Percentiles rank a stretch among this genome's conserved stretches.
phyloP scores from a whole-genome alignment of 345 rosid species.

The Microthlaspi erraticum region DNA sequence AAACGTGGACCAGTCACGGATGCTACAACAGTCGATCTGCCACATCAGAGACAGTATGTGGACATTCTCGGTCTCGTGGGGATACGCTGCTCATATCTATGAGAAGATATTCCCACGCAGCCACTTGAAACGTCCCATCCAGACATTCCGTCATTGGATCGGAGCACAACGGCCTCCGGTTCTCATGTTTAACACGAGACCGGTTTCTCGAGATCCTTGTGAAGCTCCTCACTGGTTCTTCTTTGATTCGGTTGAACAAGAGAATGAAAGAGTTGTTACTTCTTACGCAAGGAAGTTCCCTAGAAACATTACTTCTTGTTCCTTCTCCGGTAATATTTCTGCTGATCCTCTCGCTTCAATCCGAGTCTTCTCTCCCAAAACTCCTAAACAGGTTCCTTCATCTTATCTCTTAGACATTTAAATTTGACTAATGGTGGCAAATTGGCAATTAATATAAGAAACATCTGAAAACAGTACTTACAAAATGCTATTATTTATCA shows the following conservation, averaged over 20 bases:
- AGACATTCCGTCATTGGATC: conserved; percentile 58
- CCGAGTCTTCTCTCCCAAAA: conserved; percentile 50
- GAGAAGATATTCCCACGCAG: conserved; percentile 59
- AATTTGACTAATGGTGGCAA: background rate
- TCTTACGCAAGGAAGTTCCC: conserved; percentile 47
- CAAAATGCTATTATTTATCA: background rate
- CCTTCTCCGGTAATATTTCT: conserved; percentile 51
- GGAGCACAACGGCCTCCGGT: conserved; percentile 34
- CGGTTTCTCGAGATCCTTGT: conserved; percentile 48
- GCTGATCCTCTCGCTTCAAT: conserved; percentile 53
- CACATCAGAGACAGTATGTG: conserved; percentile 52
- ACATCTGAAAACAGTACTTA: background rate
- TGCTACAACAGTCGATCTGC: conserved; percentile 66
- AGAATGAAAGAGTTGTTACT: conserved; percentile 45
- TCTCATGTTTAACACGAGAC: conserved; percentile 61
- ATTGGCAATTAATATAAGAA: background rate
- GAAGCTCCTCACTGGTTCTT: conserved; percentile 67
- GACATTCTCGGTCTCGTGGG: conserved; percentile 73
- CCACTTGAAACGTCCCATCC: conserved; percentile 50
- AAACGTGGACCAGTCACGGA: conserved; percentile 56
- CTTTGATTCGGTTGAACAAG: conserved; percentile 49
- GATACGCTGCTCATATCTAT: conserved; percentile 57
- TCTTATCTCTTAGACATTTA: background rate
- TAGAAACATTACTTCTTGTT: conserved; percentile 50
- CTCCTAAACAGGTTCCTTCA: conserved; percentile 48